phyloP scores from a whole-genome alignment of 768 basidiomycete genomes.

The Gloeophyllum trabeum region DNA sequence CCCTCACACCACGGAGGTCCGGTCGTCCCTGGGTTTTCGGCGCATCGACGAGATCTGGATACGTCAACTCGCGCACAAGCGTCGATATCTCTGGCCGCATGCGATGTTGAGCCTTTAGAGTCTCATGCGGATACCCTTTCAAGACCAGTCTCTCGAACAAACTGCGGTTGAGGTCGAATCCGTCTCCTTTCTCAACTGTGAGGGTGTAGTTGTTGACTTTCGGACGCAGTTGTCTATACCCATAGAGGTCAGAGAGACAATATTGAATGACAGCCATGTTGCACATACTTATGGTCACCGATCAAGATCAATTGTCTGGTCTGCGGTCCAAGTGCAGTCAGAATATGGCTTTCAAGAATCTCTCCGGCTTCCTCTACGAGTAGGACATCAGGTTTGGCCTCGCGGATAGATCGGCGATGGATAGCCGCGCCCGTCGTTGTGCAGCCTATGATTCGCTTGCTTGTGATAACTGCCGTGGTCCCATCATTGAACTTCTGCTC shows the following conservation, averaged over 20 bases:
- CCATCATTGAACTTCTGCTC: constrained; percentile 23
- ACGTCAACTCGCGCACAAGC: constrained; percentile 50
- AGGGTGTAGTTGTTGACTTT: constrained; percentile 57
- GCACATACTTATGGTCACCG: constrained; percentile 61
- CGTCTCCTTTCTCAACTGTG: constrained; percentile 58
- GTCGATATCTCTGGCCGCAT: constrained; percentile 68
- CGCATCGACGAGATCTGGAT: constrained; percentile 52
- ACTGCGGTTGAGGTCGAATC: constrained; percentile 55
- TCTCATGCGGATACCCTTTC: constrained; percentile 49
- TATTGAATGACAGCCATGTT: not conserved
- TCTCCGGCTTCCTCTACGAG: constrained; percentile 69
- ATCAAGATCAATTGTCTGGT: constrained; percentile 52
- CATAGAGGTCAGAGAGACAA: not conserved
- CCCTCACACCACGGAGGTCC: constrained; percentile 39
- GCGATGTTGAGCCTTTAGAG: constrained; percentile 48
- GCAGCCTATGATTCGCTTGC: constrained; percentile 50
- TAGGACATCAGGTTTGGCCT: constrained; percentile 35
- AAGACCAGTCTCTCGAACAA: constrained; percentile 61
- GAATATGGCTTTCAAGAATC: constrained; percentile 55
- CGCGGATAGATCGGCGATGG: constrained; percentile 34
- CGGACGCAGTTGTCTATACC: constrained; percentile 52
- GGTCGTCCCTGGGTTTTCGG: constrained; percentile 35
- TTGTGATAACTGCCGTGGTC: constrained; percentile 21
- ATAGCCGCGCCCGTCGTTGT: constrained; percentile 65
- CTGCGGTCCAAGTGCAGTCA: constrained; percentile 38